Conservation (phyloP, 2,329 filamentous ascomycete species). For the Botrytis deweyae region DNA sequence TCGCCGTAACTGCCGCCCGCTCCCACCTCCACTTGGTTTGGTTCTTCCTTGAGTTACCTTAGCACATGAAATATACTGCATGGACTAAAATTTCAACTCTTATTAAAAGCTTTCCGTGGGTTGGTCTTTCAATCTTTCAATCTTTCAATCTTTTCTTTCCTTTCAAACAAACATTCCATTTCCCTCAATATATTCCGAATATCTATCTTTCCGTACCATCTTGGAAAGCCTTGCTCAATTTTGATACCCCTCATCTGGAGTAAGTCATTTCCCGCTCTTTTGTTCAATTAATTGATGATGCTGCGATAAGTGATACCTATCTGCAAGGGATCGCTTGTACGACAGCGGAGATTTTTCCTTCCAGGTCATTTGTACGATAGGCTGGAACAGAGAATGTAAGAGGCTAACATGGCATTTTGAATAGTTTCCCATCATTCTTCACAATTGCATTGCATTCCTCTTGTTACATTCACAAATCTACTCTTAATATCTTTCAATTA, state of each 20-base stretch:
- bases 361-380: not conserved
- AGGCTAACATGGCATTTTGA: conserved; percentile 3
- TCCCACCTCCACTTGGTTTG: not conserved
- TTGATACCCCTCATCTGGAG: not conserved
- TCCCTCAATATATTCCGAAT: not conserved
- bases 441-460: not conserved
- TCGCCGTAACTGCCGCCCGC: not conserved
- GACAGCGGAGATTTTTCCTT: not conserved
- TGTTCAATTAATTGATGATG: not conserved
- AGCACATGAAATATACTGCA: not conserved
- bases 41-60: not conserved
- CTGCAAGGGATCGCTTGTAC: not conserved
- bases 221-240: not conserved
- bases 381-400: not conserved
- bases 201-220: not conserved
- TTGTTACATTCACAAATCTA: not conserved
- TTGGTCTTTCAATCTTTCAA: not conserved
- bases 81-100: not conserved
- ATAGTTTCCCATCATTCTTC: conserved; percentile 10
- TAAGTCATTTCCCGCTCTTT: not conserved
- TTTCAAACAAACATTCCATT: not conserved
- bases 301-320: not conserved
- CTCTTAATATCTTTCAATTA: not conserved
- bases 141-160: not conserved
- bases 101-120: not conserved